Conservation (phyloP, 176 grass and related monocot species). For the Triticum aestivum region IWGSC_CS_RefSeq_v2.1 NC_057806.1:582353989-582354488, state of each 20-base stretch:
- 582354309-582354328: not conserved
- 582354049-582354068: constrained; percentile 65
- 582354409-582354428: not conserved
- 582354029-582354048: constrained; percentile 74
- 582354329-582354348: not conserved
- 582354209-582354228: not conserved
- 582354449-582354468: too few species aligned
- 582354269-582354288: not conserved
- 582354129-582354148: not conserved
- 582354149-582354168: not conserved
- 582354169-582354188: not conserved
- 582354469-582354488: not conserved
- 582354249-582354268: not conserved
- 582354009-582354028: constrained; percentile 64
- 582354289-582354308: not conserved
- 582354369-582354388: not conserved
- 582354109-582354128: not conserved
- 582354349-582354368: not conserved
- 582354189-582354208: not conserved
- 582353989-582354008: constrained; percentile 88
- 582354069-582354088: constrained; percentile 50
- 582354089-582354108: constrained; percentile 20
- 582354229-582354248: not conserved
- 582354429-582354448: not conserved
- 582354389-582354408: not conserved